These are phyloP conservation scores for Wickerhamomyces canadensis DNA, from an alignment of 805 yeast species.

Conservation along the genomic window DNA sequence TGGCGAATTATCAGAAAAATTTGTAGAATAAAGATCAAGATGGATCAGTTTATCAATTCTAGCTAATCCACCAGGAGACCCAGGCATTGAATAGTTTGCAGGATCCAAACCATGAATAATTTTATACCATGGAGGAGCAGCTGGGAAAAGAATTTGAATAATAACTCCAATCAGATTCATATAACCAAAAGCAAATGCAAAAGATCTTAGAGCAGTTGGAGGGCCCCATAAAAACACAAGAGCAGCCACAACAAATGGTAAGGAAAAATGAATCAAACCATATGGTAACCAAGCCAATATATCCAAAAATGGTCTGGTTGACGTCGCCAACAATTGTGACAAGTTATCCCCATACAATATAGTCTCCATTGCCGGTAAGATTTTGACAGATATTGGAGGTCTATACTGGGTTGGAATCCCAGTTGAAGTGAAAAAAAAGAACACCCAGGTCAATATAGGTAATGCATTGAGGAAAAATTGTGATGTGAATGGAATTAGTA, in stretches of 20 bases:
- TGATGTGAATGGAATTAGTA: conserved; percentile 69
- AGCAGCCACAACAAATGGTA: conserved; percentile 82
- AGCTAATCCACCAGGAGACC: conserved; percentile 93
- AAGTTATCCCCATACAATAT: conserved; percentile 88
- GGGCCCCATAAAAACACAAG: conserved; percentile 84
- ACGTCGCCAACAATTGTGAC: conserved; percentile 74
- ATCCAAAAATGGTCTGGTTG: conserved; percentile 61
- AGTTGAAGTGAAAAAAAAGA: conserved; percentile 71
- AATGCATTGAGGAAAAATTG: conserved; percentile 81
- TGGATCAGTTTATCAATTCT: conserved; percentile 80
- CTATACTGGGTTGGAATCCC: conserved; percentile 69
- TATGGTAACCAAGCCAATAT: conserved; percentile 94
- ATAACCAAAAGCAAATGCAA: conserved; percentile 91
- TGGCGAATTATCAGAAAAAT: conserved; percentile 76
- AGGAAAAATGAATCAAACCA: conserved; percentile 84
- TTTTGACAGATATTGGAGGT: conserved; percentile 86
- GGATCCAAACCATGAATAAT: conserved; percentile 78
- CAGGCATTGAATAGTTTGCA: conserved; percentile 86
- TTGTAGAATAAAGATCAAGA: conserved; percentile 73
- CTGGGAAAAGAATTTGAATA: conserved; percentile 78
- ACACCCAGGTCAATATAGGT: conserved; percentile 83
- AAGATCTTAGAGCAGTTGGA: conserved; percentile 76
- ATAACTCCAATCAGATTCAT: conserved; percentile 86
- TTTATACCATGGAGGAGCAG: conserved; percentile 98
- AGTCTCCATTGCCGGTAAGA: conserved; percentile 88